Evolutionary conservation across 371 early-diverging fungal species (phyloP).

Genomic region (Conidiobolus incongruus): DNA sequence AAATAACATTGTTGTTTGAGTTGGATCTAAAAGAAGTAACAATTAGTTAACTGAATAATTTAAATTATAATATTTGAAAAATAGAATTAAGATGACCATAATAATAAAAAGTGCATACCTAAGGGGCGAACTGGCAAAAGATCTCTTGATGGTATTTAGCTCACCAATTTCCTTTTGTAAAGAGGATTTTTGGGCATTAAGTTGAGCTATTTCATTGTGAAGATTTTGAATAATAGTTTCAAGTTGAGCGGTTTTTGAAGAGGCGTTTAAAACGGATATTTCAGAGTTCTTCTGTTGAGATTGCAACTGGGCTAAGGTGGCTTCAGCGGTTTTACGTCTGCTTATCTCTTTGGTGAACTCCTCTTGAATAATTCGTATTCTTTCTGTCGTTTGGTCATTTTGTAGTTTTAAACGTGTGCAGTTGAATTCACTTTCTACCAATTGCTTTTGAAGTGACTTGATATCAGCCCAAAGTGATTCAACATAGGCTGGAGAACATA

Average conservation of each 20-base stretch:
- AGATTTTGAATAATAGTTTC: neutral
- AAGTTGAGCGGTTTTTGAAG: too few relatives aligned
- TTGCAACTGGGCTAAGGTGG: neutral
- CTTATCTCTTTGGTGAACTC: slow-evolving; percentile 5
- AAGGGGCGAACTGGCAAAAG: too few relatives aligned
- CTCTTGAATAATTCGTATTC: slow-evolving; percentile 6
- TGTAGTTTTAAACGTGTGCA: slow-evolving; percentile 7
- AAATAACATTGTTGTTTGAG: too few relatives aligned
- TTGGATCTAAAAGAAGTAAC: too few relatives aligned
- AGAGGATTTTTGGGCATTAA: neutral
- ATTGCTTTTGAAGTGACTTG: slow-evolving; percentile 4
- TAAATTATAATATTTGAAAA: too few relatives aligned
- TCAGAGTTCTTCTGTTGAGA: neutral
- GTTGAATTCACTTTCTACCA: slow-evolving; percentile 6
- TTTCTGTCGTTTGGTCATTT: slow-evolving; percentile 4
- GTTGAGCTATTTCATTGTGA: slow-evolving; percentile 1
- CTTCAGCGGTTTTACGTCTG: slow-evolving; percentile 6
- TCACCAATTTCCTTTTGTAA: slow-evolving; percentile 1
- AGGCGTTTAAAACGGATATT: too few relatives aligned
- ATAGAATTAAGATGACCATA: too few relatives aligned
- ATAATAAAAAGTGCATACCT: too few relatives aligned
- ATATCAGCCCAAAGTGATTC: slow-evolving; percentile 6
- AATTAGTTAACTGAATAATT: too few relatives aligned
- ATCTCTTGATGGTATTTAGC: neutral
- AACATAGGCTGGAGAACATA: neutral